Evolutionary conservation across 1,284 basidiomycete species (phyloP).

Genomic region (Papiliotrema terrestris): DNA sequence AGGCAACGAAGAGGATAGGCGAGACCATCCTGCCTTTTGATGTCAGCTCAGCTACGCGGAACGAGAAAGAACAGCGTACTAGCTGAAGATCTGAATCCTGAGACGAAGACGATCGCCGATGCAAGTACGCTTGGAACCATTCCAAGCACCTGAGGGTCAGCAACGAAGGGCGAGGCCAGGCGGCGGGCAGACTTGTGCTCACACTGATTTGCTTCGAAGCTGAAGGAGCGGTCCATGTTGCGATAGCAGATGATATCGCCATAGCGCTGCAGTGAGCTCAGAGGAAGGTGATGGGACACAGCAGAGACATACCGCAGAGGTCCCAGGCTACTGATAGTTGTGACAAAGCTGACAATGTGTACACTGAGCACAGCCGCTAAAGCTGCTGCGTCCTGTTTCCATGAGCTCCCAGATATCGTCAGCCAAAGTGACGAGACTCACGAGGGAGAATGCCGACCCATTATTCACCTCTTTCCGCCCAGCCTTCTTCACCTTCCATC

Average conservation of each 20-base stretch:
- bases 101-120: neutral
- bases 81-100: neutral
- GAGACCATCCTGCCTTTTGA: neutral
- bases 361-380: neutral
- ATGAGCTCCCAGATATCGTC: neutral
- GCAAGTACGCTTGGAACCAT: too few species aligned
- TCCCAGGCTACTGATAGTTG: neutral
- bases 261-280: too few species aligned
- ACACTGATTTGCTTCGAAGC: too few species aligned
- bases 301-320: neutral
- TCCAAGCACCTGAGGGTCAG: too few species aligned
- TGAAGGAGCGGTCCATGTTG: too few species aligned
- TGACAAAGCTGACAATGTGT: neutral
- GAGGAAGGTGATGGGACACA: neutral
- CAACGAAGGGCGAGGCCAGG: too few species aligned
- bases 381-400: neutral
- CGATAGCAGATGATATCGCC: too few species aligned
- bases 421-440: neutral
- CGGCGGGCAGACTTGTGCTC: too few species aligned
- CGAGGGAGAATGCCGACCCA: neutral
- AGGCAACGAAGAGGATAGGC: neutral
- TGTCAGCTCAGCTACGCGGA: neutral
- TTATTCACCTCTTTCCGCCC: neutral
- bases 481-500: neutral
- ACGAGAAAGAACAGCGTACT: neutral